These are phyloP conservation scores for Euptelea pleiosperma DNA, from an alignment of 164 flowering plant species.

Conservation along the genomic window DNA sequence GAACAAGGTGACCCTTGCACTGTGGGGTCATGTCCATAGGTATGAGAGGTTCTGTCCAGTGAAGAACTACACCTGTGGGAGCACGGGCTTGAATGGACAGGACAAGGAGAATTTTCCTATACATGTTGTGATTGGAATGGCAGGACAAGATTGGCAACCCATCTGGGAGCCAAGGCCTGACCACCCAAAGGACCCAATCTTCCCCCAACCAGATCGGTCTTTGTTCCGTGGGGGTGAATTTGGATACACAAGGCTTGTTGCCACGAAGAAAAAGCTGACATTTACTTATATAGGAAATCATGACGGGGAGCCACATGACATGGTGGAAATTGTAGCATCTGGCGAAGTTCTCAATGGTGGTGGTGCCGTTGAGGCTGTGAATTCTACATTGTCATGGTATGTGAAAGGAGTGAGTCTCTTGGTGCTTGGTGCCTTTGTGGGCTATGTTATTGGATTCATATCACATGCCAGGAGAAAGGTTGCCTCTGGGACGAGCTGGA, in stretches of 20 bases:
- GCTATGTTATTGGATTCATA: slow-evolving; percentile 62
- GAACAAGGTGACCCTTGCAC: slow-evolving; percentile 75
- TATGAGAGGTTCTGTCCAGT: slow-evolving; percentile 94
- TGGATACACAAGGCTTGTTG: slow-evolving; percentile 81
- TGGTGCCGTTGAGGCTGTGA: slow-evolving; percentile 1
- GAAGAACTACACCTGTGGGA: slow-evolving; percentile 78
- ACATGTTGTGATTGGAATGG: slow-evolving; percentile 98
- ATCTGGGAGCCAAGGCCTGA: slow-evolving; percentile 77
- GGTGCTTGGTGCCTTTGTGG: slow-evolving; percentile 63
- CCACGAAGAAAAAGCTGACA: slow-evolving; percentile 69
- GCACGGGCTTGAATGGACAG: slow-evolving; percentile 24
- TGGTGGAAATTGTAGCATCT: slow-evolving; percentile 65
- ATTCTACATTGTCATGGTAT: slow-evolving; percentile 40
- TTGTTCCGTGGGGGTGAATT: slow-evolving; percentile 85
- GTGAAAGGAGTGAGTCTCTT: slow-evolving; percentile 56
- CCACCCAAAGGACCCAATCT: slow-evolving; percentile 65
- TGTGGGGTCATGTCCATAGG: slow-evolving; percentile 98
- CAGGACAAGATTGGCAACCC: slow-evolving; percentile 95
- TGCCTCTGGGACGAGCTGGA: slow-evolving; percentile 37
- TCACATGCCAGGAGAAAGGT: slow-evolving; percentile 48
- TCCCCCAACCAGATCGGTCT: slow-evolving; percentile 73
- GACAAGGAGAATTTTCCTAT: slow-evolving; percentile 44
- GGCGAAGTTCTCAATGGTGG: slow-evolving; percentile 42
- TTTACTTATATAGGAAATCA: slow-evolving; percentile 85
- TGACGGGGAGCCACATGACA: slow-evolving; percentile 86